phyloP scores from a whole-genome alignment of 2,329 filamentous ascomycete genomes.

The Colletotrichum euphorbiae region DNA sequence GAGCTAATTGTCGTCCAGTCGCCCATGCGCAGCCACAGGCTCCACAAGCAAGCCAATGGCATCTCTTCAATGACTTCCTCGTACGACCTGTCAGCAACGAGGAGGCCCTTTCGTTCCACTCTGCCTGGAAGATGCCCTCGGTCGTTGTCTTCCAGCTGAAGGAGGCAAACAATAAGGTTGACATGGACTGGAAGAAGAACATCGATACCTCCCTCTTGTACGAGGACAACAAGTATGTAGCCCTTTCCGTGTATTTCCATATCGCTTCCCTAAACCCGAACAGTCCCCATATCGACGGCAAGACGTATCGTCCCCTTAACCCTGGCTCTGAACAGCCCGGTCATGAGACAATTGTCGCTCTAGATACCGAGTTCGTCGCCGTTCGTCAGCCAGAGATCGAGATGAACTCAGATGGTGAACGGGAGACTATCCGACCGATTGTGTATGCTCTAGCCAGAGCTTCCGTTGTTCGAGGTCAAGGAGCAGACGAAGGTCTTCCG shows the following conservation, averaged over 20 bases:
- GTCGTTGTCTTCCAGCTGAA: conserved; percentile 90
- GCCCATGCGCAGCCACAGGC: conserved; percentile 72
- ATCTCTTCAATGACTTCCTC: conserved; percentile 97
- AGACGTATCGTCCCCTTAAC: conserved; percentile 71
- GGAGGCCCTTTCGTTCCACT: conserved; percentile 90
- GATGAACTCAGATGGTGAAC: conserved; percentile 92
- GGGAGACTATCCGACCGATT: conserved; percentile 90
- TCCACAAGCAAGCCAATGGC: conserved; percentile 80
- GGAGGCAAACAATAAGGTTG: conserved; percentile 81
- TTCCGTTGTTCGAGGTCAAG: conserved; percentile 86
- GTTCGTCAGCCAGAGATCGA: conserved; percentile 94
- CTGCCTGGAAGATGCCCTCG: conserved; percentile 91
- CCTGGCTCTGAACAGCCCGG: conserved; percentile 72
- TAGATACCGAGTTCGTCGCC: conserved; percentile 97
- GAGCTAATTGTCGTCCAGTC: conserved; percentile 56
- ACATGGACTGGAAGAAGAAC: conserved; percentile 85
- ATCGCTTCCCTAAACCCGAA: conserved; percentile 45
- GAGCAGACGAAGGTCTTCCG: conserved; percentile 81
- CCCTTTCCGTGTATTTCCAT: neutral
- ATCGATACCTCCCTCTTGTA: conserved; percentile 90
- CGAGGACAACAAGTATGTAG: conserved; percentile 68
- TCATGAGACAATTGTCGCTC: conserved; percentile 81
- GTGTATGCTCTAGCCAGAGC: conserved; percentile 93
- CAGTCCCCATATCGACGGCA: conserved; percentile 58
- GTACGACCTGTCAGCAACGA: conserved; percentile 83